Evolutionary conservation across 2,329 filamentous ascomycete species (phyloP).

Genomic region (Trichoderma gracile): DNA sequence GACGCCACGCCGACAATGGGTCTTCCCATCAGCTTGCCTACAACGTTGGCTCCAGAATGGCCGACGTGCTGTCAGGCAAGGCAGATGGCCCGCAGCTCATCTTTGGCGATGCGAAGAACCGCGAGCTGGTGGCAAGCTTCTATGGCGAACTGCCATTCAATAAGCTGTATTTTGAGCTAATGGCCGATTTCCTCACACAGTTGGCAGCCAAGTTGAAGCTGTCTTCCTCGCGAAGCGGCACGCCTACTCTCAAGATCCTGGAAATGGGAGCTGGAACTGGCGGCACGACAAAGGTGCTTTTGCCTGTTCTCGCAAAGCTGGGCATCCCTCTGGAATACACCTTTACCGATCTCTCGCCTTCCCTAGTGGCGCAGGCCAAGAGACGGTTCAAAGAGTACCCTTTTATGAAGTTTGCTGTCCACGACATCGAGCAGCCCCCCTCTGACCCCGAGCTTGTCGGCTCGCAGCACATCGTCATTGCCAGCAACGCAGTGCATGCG

Average conservation of each 20-base stretch:
- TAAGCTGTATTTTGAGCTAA: constrained; percentile 37
- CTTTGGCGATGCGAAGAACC: constrained; percentile 41
- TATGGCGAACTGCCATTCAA: constrained; percentile 43
- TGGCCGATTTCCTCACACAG: constrained; percentile 37
- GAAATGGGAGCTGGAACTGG: constrained; percentile 34
- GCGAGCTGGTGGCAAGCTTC: constrained; percentile 39
- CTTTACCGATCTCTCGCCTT: constrained; percentile 42
- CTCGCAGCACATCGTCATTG: constrained; percentile 37
- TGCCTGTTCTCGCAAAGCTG: constrained; percentile 33
- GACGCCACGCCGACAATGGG: too few species aligned
- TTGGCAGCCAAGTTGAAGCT: neutral
- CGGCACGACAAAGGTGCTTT: constrained; percentile 38
- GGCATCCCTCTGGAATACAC: constrained; percentile 39
- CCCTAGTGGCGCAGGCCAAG: constrained; percentile 25
- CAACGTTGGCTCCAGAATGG: constrained; percentile 34
- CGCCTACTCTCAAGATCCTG: constrained; percentile 35
- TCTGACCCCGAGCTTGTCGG: constrained; percentile 25
- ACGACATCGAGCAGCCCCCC: constrained; percentile 13
- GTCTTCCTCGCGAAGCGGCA: neutral
- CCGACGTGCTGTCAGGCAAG: constrained; percentile 36
- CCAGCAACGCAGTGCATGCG: constrained; percentile 42
- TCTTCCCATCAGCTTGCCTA: constrained; percentile 27
- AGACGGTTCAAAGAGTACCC: constrained; percentile 24
- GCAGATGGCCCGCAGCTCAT: constrained; percentile 43
- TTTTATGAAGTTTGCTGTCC: constrained; percentile 24